Percentiles rank a stretch among this genome's conserved stretches.
These are phyloP conservation scores for Prunus dulcis DNA, from an alignment of 306 rosid genomes.

Conservation along the genomic window DNA sequence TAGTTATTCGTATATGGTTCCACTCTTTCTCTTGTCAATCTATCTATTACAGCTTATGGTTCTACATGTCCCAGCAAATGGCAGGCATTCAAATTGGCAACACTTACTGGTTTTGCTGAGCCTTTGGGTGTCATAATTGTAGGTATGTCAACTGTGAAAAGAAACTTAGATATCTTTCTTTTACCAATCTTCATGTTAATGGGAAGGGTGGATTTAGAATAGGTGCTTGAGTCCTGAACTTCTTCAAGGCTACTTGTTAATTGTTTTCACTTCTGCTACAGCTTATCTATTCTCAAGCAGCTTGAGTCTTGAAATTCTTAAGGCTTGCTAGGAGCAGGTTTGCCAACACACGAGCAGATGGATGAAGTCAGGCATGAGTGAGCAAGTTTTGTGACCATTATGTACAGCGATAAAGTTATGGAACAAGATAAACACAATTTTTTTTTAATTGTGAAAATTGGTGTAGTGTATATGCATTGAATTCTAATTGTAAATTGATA, in stretches of 20 bases:
- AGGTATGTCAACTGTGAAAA: slow-evolving; percentile 46
- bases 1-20: too few relatives aligned
- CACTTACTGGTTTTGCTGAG: slow-evolving; percentile 96
- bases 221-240: not conserved
- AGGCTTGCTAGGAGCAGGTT: slow-evolving; percentile 96
- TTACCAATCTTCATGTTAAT: not conserved
- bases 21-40: too few relatives aligned
- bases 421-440: too few relatives aligned
- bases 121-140: slow-evolving; percentile 91
- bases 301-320: slow-evolving; percentile 84
- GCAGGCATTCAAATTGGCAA: slow-evolving; percentile 97
- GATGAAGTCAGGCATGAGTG: too few relatives aligned
- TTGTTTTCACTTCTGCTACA: slow-evolving; percentile 31
- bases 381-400: too few relatives aligned
- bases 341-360: too few relatives aligned
- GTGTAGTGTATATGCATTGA: too few relatives aligned
- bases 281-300: slow-evolving; percentile 92
- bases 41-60: too few relatives aligned
- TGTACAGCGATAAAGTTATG: too few relatives aligned
- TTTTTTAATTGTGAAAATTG: too few relatives aligned
- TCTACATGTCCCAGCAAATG: slow-evolving; percentile 61
- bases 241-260: slow-evolving; percentile 4
- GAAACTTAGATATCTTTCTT: not conserved
- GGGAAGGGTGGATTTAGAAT: not conserved
- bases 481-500: too few relatives aligned